Evolutionary conservation across 441 rosid species (phyloP).

Genomic region (Erysimum cheiri): DNA sequence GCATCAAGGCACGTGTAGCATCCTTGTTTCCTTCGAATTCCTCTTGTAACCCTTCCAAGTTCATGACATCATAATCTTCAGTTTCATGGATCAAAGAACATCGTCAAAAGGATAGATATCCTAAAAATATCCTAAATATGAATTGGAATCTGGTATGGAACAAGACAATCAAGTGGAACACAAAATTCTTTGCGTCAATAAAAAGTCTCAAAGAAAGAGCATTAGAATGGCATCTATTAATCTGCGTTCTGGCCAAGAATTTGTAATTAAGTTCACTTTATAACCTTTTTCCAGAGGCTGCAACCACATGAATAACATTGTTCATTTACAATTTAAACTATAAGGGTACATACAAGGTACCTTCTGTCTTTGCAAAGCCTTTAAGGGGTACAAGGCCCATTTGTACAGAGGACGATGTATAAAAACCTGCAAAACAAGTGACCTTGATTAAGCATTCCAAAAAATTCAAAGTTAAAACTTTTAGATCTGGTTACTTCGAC

Average conservation of each 20-base stretch:
- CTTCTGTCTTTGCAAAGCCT: constrained; percentile 99
- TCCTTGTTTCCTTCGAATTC: constrained; percentile 93
- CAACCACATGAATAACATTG: constrained; percentile 12
- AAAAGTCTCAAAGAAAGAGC: neutral
- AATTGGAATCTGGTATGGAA: neutral
- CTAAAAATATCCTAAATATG: too few relatives aligned
- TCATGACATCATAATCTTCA: constrained; percentile 68
- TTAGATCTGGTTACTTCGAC: constrained; percentile 68
- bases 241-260: constrained; percentile 3
- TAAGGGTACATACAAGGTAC: constrained; percentile 53
- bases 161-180: constrained; percentile 10
- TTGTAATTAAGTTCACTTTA: neutral
- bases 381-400: constrained; percentile 97
- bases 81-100: constrained; percentile 58
- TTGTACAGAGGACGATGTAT: constrained; percentile 97
- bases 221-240: constrained; percentile 8
- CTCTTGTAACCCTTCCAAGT: constrained; percentile 74
- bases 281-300: constrained; percentile 3
- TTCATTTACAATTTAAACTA: neutral
- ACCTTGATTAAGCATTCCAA: constrained; percentile 21
- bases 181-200: neutral
- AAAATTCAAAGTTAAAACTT: neutral
- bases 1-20: constrained; percentile 93
- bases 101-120: constrained; percentile 1
- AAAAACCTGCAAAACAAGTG: constrained; percentile 73